Base-by-base conservation (phyloP, 441 rosid genomes). In the Lepidium campestre region DNA sequence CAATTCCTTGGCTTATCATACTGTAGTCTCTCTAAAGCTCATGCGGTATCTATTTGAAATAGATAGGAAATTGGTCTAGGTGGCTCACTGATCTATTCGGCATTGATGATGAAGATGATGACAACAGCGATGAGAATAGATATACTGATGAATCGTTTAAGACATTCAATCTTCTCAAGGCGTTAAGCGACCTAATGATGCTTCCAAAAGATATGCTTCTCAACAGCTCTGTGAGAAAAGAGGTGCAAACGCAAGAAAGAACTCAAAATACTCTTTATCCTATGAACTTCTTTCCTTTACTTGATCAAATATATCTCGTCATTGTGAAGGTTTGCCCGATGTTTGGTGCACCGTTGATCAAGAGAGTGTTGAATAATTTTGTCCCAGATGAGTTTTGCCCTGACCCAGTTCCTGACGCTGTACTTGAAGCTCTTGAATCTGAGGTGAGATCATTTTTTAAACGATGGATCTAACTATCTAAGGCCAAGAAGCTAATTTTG, bases 31-130 rank as follows among this genome's bases (percentile, higher is more conserved):
- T 23, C 57, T 67, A 12, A 48, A 19, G 45, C 48, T 64, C n/a
- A 46, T 57, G 40, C 57, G 42, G 57, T 67, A 20, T 36, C 31
- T 54, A 54, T 31, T 6, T 74, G 34, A 57, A 74, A 27, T 88
- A 95, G 97, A 87, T 88, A 71, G 98, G 99, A 44, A 92, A 88
- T 88, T 95, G 97, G 96, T 90, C 98, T 1, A 84, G 97, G 78
- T 95, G 97, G 97, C 85, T 92, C 71, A 83, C 87, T 54, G 95
- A 95, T 77, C 74, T 90, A 15, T 95, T 95, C 57, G 96, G 95
- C 29, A 83, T 88, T 32, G 96, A 87, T 36, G 89, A 84, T 29
- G 87, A 81, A 47, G 88, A 87, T 50, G 71, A 62, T 31, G 66
- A 36, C 50, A 79, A 75, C 68, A 75, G 73, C 57, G 77, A 79